Evolutionary conservation across 257 asterid species (phyloP), one percentile per base, ranked within the genome.

Genomic region (Asclepias syriaca): DNA sequence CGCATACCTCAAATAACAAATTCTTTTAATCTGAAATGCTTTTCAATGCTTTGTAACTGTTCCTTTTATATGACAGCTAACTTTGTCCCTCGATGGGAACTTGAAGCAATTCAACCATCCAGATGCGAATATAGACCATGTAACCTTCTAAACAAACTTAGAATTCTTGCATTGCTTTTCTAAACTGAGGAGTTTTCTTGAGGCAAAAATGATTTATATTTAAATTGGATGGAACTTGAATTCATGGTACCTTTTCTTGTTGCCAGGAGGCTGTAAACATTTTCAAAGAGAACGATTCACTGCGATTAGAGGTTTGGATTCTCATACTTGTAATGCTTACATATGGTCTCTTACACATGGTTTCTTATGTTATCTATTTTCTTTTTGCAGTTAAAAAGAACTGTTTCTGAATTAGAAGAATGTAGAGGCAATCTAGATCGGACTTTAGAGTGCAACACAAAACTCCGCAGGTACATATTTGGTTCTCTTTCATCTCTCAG

Each of bases 401-500:
- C 97, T 72, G 76, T 82, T 34, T 56, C 68, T 18, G 92, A 89
- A 83, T 81, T 94, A 74, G 94, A 90, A 80, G 90, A 83, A 74
- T 86, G 87, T 80, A 87, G 85, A 78, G 78, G 74, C 32, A 90
- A 90, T 67, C 85, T 89, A 21, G 81, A 84, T 71, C 49, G 77
- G 83, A 84, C 86, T 77, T 81, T 88, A 57, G 95, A 87, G 73
- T 85, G 89, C 81, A 94, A 91, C 82, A 83, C 86, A 76, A 85
- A 81, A 83, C 95, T 91, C 78, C 82, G 81, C 75, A 69, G 95
- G 99, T 89, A 79, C 78, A 43, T 29, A 22, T 70, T 74, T 75
- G 24, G 32, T 76, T 65, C 73, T 60, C 73, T 60, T 70, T 9
- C 53, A 15, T 75, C 27, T 39, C 50, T 37, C 50, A 18, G 50